Conservation (phyloP, 2,329 filamentous ascomycete genomes). For the Pseudogymnoascus sp. region DNA sequence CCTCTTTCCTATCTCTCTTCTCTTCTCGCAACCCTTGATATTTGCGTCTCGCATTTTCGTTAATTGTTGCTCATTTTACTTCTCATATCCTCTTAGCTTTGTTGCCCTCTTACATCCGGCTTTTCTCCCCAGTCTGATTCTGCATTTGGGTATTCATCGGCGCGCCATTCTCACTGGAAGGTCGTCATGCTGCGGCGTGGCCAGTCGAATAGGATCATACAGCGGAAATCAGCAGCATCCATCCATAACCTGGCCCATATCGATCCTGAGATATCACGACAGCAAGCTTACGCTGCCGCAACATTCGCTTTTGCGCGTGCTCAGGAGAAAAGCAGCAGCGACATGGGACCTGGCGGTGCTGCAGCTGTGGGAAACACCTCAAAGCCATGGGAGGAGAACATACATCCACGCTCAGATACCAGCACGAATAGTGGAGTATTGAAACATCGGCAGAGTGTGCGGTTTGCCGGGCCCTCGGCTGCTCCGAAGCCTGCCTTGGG, state of each 20-base stretch:
- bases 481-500: slow-evolving; percentile 21
- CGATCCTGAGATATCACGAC: slow-evolving; percentile 41
- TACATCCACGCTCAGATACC: slow-evolving; percentile 13
- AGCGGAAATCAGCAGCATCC: slow-evolving; percentile 47
- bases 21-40: slow-evolving; percentile 23
- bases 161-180: neutral
- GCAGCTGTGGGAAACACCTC: slow-evolving; percentile 15
- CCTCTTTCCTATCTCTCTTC: slow-evolving; percentile 25
- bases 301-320: slow-evolving; percentile 51
- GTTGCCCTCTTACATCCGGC: neutral
- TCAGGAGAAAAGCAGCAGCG: slow-evolving; percentile 34
- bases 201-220: slow-evolving; percentile 25
- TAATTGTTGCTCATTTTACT: neutral
- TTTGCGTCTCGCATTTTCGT: slow-evolving; percentile 20
- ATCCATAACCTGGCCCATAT: slow-evolving; percentile 42
- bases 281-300: slow-evolving; percentile 58
- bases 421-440: slow-evolving; percentile 20
- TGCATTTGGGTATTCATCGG: neutral
- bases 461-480: slow-evolving; percentile 34
- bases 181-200: slow-evolving; percentile 30
- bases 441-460: slow-evolving; percentile 46
- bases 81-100: neutral
- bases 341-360: slow-evolving; percentile 29
- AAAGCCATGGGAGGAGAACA: slow-evolving; percentile 14
- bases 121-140: neutral